phyloP scores from a whole-genome alignment of 1,284 basidiomycete genomes.

The Tilletia setariae region DNA sequence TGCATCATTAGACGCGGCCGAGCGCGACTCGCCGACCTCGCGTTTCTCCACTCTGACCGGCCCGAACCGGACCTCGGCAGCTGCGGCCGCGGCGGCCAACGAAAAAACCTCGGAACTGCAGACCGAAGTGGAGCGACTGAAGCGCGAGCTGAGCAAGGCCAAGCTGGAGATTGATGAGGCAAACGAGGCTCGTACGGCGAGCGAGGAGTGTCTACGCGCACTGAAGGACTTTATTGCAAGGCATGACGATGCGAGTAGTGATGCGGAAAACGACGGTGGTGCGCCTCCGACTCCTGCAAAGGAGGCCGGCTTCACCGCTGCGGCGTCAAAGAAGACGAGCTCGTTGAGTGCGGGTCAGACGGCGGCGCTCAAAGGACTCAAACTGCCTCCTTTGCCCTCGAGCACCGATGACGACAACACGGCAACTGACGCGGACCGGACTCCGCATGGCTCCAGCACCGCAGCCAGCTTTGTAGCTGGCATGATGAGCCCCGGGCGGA shows the following conservation, averaged over 20 bases:
- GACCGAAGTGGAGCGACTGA: constrained; percentile 34
- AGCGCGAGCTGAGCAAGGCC: constrained; percentile 33
- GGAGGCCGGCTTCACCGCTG: background rate
- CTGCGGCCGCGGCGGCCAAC: background rate
- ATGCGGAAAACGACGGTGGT: constrained; percentile 28
- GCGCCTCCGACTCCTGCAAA: constrained; percentile 23
- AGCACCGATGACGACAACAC: constrained; percentile 37
- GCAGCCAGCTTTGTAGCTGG: constrained; percentile 18
- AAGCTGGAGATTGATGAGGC: constrained; percentile 41
- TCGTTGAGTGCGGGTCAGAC: constrained; percentile 4
- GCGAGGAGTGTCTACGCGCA: constrained; percentile 42
- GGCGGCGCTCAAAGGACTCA: constrained; percentile 32
- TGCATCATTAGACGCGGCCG: background rate
- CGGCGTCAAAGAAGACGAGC: constrained; percentile 9
- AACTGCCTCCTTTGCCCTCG: constrained; percentile 45
- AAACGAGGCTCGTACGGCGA: constrained; percentile 45
- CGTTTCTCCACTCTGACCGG: constrained; percentile 1
- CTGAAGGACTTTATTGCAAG: constrained; percentile 30
- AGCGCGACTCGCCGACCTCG: background rate
- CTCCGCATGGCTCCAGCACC: constrained; percentile 19
- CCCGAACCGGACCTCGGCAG: background rate
- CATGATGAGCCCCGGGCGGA: constrained; percentile 23
- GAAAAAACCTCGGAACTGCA: constrained; percentile 14
- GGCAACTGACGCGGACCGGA: constrained; percentile 18
- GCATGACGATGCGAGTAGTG: constrained; percentile 26